Evolutionary conservation across 2,329 filamentous ascomycete species (phyloP).

Genomic region (Penicillium occitanis): DNA sequence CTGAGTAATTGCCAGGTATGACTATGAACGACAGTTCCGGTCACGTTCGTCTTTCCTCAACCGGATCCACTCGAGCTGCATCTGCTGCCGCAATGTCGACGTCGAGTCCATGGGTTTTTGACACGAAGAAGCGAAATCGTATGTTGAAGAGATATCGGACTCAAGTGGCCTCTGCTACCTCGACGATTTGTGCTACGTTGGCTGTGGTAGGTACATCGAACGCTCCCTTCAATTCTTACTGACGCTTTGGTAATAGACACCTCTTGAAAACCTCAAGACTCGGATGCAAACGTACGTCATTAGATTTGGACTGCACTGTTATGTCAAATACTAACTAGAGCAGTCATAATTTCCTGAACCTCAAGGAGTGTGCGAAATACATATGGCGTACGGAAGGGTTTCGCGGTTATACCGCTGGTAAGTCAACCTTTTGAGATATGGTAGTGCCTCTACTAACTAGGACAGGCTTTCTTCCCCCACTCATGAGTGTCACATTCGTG

Average conservation of each 20-base stretch:
- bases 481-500: constrained; percentile 48
- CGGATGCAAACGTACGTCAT: constrained; percentile 50
- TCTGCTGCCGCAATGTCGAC: constrained; percentile 35
- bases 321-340: constrained; percentile 11
- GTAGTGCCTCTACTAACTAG: not conserved
- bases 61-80: constrained; percentile 36
- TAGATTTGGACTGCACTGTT: not conserved
- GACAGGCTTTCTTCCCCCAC: constrained; percentile 45
- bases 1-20: constrained; percentile 33
- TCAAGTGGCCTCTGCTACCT: constrained; percentile 47
- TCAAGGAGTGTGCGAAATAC: constrained; percentile 45
- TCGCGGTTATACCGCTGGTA: constrained; percentile 50
- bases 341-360: constrained; percentile 48
- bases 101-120: constrained; percentile 37
- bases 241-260: constrained; percentile 36
- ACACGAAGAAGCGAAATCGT: constrained; percentile 43
- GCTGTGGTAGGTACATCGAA: constrained; percentile 41
- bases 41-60: constrained; percentile 41
- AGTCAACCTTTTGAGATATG: constrained; percentile 17
- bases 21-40: constrained; percentile 40
- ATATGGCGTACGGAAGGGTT: constrained; percentile 49
- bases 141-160: constrained; percentile 49
- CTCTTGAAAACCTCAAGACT: constrained; percentile 50
- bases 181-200: constrained; percentile 47
- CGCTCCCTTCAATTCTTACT: not conserved